These are phyloP conservation scores for Ceratocystis colombiana DNA, from an alignment of 2,329 filamentous ascomycete species.

Conservation along the genomic window DNA sequence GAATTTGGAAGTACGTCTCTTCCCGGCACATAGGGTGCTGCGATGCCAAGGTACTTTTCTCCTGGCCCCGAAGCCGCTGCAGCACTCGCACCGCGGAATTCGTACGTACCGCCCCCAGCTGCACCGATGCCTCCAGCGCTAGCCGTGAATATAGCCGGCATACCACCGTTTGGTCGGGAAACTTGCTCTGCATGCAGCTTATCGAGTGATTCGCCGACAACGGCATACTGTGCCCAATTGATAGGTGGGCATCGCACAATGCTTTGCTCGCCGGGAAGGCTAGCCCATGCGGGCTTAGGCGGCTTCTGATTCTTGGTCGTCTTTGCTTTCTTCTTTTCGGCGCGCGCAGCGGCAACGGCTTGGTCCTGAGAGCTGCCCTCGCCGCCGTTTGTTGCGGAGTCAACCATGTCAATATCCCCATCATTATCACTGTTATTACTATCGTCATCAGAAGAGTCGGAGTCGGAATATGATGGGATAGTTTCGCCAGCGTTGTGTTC, in stretches of 20 bases:
- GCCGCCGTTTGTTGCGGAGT: constrained; percentile 26
- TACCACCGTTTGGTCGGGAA: constrained; percentile 49
- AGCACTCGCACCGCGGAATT: constrained; percentile 37
- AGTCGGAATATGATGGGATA: constrained; percentile 26
- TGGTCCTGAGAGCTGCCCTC: constrained; percentile 26
- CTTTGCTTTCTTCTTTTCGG: constrained; percentile 26
- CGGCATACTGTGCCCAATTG: constrained; percentile 89
- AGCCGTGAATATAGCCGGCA: constrained; percentile 38
- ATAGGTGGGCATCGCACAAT: constrained; percentile 78
- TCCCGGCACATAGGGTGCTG: constrained; percentile 46
- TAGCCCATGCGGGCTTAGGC: constrained; percentile 42
- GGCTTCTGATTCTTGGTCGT: constrained; percentile 27
- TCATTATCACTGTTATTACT: constrained; percentile 31
- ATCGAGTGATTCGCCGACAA: constrained; percentile 68
- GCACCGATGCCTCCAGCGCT: not conserved
- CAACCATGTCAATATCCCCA: constrained; percentile 2
- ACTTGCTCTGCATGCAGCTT: constrained; percentile 74
- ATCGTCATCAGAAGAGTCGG: constrained; percentile 29
- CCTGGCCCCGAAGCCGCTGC: constrained; percentile 26
- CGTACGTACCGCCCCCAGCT: constrained; percentile 38
- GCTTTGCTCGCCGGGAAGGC: constrained; percentile 67
- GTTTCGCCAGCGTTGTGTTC: constrained; percentile 22
- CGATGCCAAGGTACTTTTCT: constrained; percentile 42
- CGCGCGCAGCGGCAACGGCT: not conserved
- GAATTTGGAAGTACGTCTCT: constrained; percentile 40